phyloP scores from a whole-genome alignment of 2,329 filamentous ascomycete species.

The Fusarium nodosum region DNA sequence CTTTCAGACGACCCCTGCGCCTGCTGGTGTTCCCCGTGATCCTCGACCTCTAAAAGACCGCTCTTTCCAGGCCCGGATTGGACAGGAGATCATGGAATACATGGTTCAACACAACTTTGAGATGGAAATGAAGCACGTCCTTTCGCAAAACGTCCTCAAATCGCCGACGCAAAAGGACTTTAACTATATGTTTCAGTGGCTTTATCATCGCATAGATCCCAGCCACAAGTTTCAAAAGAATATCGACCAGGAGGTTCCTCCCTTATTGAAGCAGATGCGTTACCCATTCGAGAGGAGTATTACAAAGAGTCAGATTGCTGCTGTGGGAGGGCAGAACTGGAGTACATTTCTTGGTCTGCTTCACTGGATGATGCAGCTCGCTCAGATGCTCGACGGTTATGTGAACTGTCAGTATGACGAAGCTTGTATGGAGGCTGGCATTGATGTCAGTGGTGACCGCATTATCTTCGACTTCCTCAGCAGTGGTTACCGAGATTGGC shows the following conservation, averaged over 20 bases:
- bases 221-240: constrained; percentile 93
- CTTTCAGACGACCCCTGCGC: constrained; percentile 87
- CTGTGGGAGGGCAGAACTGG: constrained; percentile 98
- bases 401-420: constrained; percentile 85
- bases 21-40: constrained; percentile 86
- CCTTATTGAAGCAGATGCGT: constrained; percentile 90
- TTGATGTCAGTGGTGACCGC: constrained; percentile 89
- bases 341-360: constrained; percentile 91
- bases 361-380: constrained; percentile 99
- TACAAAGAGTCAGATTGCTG: constrained; percentile 94
- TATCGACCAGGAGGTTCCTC: constrained; percentile 94
- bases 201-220: constrained; percentile 96
- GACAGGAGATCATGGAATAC: constrained; percentile 91
- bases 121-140: constrained; percentile 93
- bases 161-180: constrained; percentile 99
- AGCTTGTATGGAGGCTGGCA: constrained; percentile 86
- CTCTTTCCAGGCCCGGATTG: constrained; percentile 83
- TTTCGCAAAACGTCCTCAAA: constrained; percentile 91
- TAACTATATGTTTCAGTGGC: constrained; percentile 97
- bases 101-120: constrained; percentile 95
- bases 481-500: constrained; percentile 91
- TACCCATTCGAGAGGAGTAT: constrained; percentile 97
- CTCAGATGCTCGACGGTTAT: constrained; percentile 92
- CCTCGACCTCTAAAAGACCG: constrained; percentile 88
- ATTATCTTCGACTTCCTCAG: constrained; percentile 96